Evolutionary conservation across 1,139 yeast species (phyloP).

Genomic region (Eremothecium cymbalariae): DNA sequence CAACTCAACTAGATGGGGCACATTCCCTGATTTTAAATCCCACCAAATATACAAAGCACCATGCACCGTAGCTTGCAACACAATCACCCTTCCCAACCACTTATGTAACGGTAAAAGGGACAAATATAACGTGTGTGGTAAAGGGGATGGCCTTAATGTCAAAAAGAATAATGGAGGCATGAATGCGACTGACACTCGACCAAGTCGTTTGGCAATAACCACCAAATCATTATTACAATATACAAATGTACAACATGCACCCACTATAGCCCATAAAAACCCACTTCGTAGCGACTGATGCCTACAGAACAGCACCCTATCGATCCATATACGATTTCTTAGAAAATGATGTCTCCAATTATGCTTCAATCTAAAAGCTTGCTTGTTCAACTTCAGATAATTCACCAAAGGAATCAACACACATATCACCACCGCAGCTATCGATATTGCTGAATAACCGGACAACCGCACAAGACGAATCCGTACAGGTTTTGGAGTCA

Average conservation of each 20-base stretch:
- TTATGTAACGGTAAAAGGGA: slow-evolving; percentile 57
- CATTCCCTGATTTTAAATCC: slow-evolving; percentile 39
- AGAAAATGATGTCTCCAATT: slow-evolving; percentile 20
- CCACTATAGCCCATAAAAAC: slow-evolving; percentile 20
- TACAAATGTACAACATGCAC: slow-evolving; percentile 14
- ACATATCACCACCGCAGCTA: slow-evolving; percentile 13
- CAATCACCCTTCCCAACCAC: slow-evolving; percentile 67
- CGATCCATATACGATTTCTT: slow-evolving; percentile 20
- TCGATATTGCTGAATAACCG: slow-evolving; percentile 1
- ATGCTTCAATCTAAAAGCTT: slow-evolving; percentile 21
- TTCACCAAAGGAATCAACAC: slow-evolving; percentile 23
- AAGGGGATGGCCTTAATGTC: slow-evolving; percentile 53
- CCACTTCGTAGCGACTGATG: slow-evolving; percentile 24
- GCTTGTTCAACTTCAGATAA: slow-evolving; percentile 17
- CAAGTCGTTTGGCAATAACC: slow-evolving; percentile 32
- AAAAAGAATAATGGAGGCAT: slow-evolving; percentile 59
- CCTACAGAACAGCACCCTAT: slow-evolving; percentile 7
- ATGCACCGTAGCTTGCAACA: slow-evolving; percentile 48
- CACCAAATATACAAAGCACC: slow-evolving; percentile 40
- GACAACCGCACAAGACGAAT: slow-evolving; percentile 14
- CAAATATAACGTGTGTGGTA: slow-evolving; percentile 49
- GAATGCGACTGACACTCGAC: slow-evolving; percentile 54
- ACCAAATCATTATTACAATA: slow-evolving; percentile 20
- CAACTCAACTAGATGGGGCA: slow-evolving; percentile 37
- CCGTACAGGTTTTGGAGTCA: too few species aligned